Evolutionary conservation across 2,329 filamentous ascomycete species (phyloP).

Genomic region (Cercospora beticola): DNA sequence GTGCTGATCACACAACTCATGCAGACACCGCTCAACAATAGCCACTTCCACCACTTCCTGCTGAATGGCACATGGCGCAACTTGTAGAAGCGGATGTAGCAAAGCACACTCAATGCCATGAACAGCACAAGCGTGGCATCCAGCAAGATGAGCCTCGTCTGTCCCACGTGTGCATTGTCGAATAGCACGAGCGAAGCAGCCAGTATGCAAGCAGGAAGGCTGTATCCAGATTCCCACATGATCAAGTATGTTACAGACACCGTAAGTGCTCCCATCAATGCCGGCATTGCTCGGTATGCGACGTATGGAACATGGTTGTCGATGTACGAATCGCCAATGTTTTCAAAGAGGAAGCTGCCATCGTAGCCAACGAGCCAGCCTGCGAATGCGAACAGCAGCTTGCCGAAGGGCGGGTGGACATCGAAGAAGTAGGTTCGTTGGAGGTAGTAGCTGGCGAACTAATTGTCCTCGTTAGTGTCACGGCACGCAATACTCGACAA

Average conservation of each 20-base stretch:
- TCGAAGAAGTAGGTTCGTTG: conserved; percentile 99
- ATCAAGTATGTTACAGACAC: conserved; percentile 93
- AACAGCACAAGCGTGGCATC: conserved; percentile 92
- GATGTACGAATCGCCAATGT: conserved; percentile 98
- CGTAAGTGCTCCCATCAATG: conserved; percentile 85
- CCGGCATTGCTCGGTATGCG: conserved; percentile 89
- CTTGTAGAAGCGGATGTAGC: conserved; percentile 98
- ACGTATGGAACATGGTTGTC: conserved; percentile 96
- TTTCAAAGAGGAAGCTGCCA: conserved; percentile 96
- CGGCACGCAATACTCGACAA: neutral
- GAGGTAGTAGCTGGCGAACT: conserved; percentile 72
- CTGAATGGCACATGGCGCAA: conserved; percentile 83
- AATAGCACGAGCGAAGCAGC: conserved; percentile 85
- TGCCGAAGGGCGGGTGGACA: conserved; percentile 96
- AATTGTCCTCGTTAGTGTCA: neutral
- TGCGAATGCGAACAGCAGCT: conserved; percentile 94
- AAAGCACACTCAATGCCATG: conserved; percentile 91
- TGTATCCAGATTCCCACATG: conserved; percentile 99
- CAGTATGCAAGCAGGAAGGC: conserved; percentile 84
- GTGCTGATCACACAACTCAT: conserved; percentile 97
- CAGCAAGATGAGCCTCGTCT: conserved; percentile 90
- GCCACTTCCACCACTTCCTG: conserved; percentile 99
- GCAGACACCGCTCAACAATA: conserved; percentile 88
- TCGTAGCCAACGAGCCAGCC: conserved; percentile 98
- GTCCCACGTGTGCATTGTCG: conserved; percentile 96